A percentile compares a stretch with the other conserved stretches of the same genome.
Conservation (phyloP, 257 asterid species). For the Nicotiana tomentosiformis region DNA sequence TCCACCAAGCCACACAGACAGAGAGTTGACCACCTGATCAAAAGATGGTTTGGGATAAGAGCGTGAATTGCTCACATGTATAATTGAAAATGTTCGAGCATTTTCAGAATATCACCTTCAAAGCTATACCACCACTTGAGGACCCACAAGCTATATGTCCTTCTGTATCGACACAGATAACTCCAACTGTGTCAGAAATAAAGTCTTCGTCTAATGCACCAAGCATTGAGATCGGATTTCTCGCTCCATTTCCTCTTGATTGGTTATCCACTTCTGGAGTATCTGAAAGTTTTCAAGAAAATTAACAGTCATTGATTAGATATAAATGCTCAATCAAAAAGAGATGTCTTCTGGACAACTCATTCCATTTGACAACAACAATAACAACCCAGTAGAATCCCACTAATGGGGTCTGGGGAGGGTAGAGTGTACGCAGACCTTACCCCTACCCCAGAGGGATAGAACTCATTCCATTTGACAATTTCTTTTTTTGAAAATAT, state of each 20-base stretch:
- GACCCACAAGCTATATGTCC: constrained; percentile 89
- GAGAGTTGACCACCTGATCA: background rate
- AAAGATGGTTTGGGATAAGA: background rate
- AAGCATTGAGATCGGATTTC: background rate
- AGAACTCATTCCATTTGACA: background rate
- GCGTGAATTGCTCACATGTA: too few species aligned
- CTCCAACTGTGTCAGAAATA: constrained; percentile 85
- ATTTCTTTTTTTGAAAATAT: too few species aligned
- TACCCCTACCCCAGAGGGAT: too few species aligned
- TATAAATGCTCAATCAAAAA: background rate
- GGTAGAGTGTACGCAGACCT: too few species aligned
- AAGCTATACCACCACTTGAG: constrained; percentile 96
- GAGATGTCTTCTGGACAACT: background rate
- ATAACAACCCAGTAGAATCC: too few species aligned
- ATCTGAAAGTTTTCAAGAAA: background rate
- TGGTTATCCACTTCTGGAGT: background rate
- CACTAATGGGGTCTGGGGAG: too few species aligned
- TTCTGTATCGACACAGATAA: constrained; percentile 78
- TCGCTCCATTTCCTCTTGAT: constrained; percentile 17
- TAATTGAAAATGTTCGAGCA: background rate
- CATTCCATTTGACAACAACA: background rate
- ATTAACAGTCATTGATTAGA: constrained; percentile 8
- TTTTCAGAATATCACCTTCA: constrained; percentile 53
- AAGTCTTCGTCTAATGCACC: constrained; percentile 42
- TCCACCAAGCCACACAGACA: too few species aligned